phyloP scores from a whole-genome alignment of 345 rosid genomes.

The Durio zibethinus region DNA sequence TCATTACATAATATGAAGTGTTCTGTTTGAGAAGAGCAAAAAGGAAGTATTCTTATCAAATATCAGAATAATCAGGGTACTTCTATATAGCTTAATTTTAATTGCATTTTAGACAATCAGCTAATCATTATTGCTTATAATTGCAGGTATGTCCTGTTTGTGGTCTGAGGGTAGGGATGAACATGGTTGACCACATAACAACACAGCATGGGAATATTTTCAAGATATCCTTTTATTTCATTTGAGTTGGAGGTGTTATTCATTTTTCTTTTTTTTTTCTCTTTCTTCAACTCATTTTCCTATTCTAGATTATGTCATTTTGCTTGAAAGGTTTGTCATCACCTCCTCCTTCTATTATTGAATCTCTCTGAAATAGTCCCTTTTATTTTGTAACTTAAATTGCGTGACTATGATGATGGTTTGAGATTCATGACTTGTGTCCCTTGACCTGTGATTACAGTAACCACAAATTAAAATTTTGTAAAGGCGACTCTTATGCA shows the following conservation, averaged over 20 bases:
- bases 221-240: constrained; percentile 51
- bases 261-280: not conserved
- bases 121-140: not conserved
- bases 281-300: not conserved
- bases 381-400: not conserved
- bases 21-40: constrained; percentile 3
- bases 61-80: not conserved
- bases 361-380: not conserved
- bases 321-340: not conserved
- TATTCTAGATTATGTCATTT: not conserved
- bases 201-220: constrained; percentile 40
- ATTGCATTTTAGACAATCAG: not conserved
- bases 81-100: not conserved
- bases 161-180: constrained; percentile 38
- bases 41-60: not conserved
- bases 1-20: not conserved
- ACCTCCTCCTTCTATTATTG: not conserved
- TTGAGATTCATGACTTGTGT: constrained; percentile 17
- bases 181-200: constrained; percentile 56
- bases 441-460: constrained; percentile 69
- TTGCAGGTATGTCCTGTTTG: constrained; percentile 64
- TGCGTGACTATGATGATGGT: constrained; percentile 11
- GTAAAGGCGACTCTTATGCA: constrained; percentile 37
- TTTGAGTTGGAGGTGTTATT: not conserved
- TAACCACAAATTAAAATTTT: constrained; percentile 48